Conservation (phyloP, 2,329 filamentous ascomycete genomes). For the Talaromyces amestolkiae region DNA sequence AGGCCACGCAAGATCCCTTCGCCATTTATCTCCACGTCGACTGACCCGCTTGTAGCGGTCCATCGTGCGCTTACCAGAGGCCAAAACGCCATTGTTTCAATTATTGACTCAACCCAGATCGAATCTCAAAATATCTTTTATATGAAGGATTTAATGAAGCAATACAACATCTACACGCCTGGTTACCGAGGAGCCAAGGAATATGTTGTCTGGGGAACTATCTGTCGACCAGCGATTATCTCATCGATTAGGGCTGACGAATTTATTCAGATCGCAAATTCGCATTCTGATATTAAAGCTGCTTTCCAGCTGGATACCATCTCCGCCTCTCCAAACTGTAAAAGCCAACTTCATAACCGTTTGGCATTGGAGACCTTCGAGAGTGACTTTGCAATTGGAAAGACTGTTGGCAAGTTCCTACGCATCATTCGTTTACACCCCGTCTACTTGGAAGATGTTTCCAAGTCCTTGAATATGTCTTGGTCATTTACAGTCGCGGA, state of each 20-base stretch:
- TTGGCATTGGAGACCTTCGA: not conserved
- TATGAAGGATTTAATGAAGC: slow-evolving; percentile 26
- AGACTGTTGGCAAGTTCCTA: slow-evolving; percentile 11
- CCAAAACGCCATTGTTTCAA: slow-evolving; percentile 27
- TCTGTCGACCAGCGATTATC: slow-evolving; percentile 30
- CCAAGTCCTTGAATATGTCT: not conserved
- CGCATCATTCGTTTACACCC: not conserved
- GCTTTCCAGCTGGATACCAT: slow-evolving; percentile 29
- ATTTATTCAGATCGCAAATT: slow-evolving; percentile 23
- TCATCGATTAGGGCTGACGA: slow-evolving; percentile 27
- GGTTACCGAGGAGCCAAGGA: slow-evolving; percentile 33
- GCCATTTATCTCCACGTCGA: slow-evolving; percentile 37
- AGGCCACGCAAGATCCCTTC: slow-evolving; percentile 22
- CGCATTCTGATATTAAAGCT: slow-evolving; percentile 23
- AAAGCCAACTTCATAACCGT: not conserved
- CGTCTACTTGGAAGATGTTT: slow-evolving; percentile 1
- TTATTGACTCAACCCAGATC: slow-evolving; percentile 33
- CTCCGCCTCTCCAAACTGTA: not conserved
- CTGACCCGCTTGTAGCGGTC: slow-evolving; percentile 29
- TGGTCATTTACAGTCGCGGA: slow-evolving; percentile 6
- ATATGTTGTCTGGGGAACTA: slow-evolving; percentile 35
- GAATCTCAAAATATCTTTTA: slow-evolving; percentile 25
- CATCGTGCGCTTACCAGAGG: slow-evolving; percentile 30
- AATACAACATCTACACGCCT: slow-evolving; percentile 22
- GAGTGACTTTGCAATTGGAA: slow-evolving; percentile 7